Percentiles rank a stretch among this genome's conserved stretches.
Conservation (phyloP, 352 stramenopile species). For the Phytophthora sp. region DNA sequence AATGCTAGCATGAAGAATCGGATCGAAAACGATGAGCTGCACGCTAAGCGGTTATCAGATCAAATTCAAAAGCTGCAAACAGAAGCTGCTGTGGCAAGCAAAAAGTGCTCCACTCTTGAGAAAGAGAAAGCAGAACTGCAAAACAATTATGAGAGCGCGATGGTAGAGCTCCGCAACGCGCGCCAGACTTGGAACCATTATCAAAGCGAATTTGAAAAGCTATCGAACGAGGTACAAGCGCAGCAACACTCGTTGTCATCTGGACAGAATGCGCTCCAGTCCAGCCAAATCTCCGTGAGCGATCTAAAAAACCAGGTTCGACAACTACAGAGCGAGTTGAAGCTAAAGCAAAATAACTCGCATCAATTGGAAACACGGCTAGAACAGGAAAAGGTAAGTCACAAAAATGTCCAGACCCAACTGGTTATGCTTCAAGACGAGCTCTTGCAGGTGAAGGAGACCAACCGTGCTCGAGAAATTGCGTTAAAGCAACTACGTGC, state of each 20-base stretch:
- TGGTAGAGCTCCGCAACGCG: conserved; percentile 61
- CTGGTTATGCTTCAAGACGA: conserved; percentile 66
- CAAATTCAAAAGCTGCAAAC: conserved; percentile 62
- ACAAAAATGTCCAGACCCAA: conserved; percentile 67
- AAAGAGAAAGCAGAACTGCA: conserved; percentile 63
- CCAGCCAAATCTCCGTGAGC: conserved; percentile 56
- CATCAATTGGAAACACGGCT: conserved; percentile 69
- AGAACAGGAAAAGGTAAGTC: conserved; percentile 66
- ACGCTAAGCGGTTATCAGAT: conserved; percentile 51
- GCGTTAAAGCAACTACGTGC: conserved; percentile 64
- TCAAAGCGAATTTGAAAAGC: conserved; percentile 77
- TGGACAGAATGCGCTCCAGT: conserved; percentile 60
- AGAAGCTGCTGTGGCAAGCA: conserved; percentile 37
- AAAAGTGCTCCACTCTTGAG: conserved; percentile 42
- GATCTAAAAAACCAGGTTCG: conserved; percentile 68
- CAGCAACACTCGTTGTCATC: conserved; percentile 70
- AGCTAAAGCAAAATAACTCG: conserved; percentile 51
- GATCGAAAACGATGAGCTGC: conserved; percentile 49
- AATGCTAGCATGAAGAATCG: conserved; percentile 64
- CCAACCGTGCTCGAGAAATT: conserved; percentile 57
- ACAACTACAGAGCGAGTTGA: conserved; percentile 69
- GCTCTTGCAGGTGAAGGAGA: conserved; percentile 57
- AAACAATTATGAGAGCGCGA: conserved; percentile 56
- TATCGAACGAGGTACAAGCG: conserved; percentile 62
- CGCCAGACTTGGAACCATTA: conserved; percentile 71